phyloP scores from a whole-genome alignment of 2,329 filamentous ascomycete genomes.

The Talaromyces verruculosus region DNA sequence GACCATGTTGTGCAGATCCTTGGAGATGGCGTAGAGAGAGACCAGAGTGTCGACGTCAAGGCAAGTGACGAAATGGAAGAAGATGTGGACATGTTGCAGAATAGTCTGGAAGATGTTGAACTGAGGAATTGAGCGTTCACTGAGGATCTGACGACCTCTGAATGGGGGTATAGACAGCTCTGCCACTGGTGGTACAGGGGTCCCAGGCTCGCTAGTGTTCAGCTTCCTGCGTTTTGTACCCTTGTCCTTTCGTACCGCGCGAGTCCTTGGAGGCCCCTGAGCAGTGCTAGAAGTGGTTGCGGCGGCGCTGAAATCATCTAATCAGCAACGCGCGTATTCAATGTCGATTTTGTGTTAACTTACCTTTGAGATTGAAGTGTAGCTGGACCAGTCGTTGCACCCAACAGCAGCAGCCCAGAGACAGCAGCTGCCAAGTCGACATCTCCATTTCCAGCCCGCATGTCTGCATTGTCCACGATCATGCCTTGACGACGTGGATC shows the following conservation, averaged over 20 bases:
- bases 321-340: neutral
- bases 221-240: neutral
- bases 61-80: slow-evolving; percentile 56
- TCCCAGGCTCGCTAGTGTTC: neutral
- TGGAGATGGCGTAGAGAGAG: slow-evolving; percentile 64
- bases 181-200: neutral
- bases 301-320: neutral
- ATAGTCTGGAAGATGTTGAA: slow-evolving; percentile 24
- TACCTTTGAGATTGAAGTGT: neutral
- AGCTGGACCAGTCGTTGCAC: neutral
- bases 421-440: neutral
- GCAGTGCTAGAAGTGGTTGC: neutral
- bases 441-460: neutral
- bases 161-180: neutral
- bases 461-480: neutral
- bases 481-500: neutral
- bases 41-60: slow-evolving; percentile 60
- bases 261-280: neutral
- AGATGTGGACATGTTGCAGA: slow-evolving; percentile 47
- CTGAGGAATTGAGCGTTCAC: neutral
- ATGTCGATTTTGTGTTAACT: neutral
- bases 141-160: neutral
- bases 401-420: slow-evolving; percentile 1
- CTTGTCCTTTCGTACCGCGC: neutral
- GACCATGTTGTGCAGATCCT: slow-evolving; percentile 61